Base-by-base conservation (phyloP, 805 yeast genomes). In the Nakazawaea molendinolei region DNA sequence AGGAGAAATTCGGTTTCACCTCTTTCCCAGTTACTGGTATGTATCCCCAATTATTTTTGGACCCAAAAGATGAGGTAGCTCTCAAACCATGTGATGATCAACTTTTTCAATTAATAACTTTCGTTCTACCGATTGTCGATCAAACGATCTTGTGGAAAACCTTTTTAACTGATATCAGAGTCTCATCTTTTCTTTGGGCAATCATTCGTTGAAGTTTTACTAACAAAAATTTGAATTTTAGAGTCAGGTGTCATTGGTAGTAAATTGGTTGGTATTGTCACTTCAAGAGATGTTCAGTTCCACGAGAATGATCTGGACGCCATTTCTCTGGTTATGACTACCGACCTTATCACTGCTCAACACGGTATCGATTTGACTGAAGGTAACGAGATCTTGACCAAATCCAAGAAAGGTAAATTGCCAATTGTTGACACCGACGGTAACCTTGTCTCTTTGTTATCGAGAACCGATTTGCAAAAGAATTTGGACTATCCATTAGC, bases 21-120 rank as follows among this genome's bases (percentile, higher is more conserved):
- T 94, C 97, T 39, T 92, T 87, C 83, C 98, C 98, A 50, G 95
- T 92, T 60, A 92, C 98, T 65, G 96, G 97, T 92, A 85, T 71
- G 98, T 87, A 34, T 48, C n/a, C n/a, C 27, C 14, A 18, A 25
- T 26, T 23, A 38, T 23, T n/a, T 21, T 32, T 13, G 17, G 17
- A 31, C 2, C 28, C 8, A n/a, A 5, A 16, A 27, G 10, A 12
- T 18, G 6, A 20, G 18, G 24, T n/a, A 22, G 15, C 25, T 20
- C 18, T 17, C 15, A 24, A 41, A 36, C 49, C 38, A 43, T 24
- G 57, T 77, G 85, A 78, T 77, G 83, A 78, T 70, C 55, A 55
- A 56, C 45, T 47, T 53, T 50, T 51, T 44, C 38, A 31, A 23
- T 14, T 43, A 60, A 71, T 85, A 87, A 90, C 97, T 90, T 90